phyloP scores from a whole-genome alignment of 768 basidiomycete species.

The Amanita inopinata region DNA sequence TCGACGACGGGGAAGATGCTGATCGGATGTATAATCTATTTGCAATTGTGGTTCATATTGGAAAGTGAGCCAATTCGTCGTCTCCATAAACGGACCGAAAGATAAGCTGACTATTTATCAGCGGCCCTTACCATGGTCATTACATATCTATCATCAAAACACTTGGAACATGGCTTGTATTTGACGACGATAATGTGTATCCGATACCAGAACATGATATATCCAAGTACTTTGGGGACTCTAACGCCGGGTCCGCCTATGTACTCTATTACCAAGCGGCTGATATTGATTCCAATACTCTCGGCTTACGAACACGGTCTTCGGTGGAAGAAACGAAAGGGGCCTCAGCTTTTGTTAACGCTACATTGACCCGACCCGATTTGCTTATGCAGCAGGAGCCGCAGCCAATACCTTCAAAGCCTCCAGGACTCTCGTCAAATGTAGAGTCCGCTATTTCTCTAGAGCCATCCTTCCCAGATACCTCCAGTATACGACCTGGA shows the following conservation, averaged over 20 bases:
- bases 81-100: conserved; percentile 9
- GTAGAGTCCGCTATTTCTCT: background rate
- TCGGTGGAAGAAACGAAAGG: conserved; percentile 12
- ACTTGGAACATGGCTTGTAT: conserved; percentile 77
- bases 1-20: conserved; percentile 85
- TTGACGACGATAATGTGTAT: conserved; percentile 92
- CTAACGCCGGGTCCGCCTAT: conserved; percentile 80
- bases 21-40: conserved; percentile 92
- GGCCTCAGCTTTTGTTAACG: conserved; percentile 12
- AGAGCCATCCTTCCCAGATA: background rate
- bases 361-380: conserved; percentile 14
- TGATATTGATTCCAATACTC: conserved; percentile 65
- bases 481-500: background rate
- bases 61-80: conserved; percentile 57
- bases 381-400: conserved; percentile 13
- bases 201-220: conserved; percentile 86
- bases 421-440: background rate
- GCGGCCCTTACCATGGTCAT: conserved; percentile 98
- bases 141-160: conserved; percentile 94
- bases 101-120: conserved; percentile 24
- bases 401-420: background rate
- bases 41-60: conserved; percentile 98
- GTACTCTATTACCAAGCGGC: conserved; percentile 95
- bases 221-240: conserved; percentile 90
- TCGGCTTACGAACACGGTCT: conserved; percentile 47